phyloP scores from a whole-genome alignment of 257 asterid genomes.

The Salvia miltiorrhiza region DNA sequence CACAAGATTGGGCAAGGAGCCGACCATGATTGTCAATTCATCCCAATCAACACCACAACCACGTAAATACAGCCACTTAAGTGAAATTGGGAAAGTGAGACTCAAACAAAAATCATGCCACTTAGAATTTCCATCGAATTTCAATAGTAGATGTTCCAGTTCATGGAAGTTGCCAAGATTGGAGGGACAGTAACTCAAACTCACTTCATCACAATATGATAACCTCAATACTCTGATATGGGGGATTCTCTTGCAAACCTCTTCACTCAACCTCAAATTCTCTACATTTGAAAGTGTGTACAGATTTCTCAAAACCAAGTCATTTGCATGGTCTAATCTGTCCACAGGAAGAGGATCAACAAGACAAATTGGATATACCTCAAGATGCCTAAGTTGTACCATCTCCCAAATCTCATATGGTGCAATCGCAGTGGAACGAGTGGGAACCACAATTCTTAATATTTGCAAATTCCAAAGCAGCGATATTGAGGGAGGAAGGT shows the following conservation, averaged over 20 bases:
- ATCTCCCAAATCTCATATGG: constrained; percentile 20
- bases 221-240: background rate
- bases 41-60: background rate
- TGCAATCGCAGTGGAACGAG: background rate
- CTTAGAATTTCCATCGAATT: background rate
- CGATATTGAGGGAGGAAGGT: background rate
- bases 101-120: background rate
- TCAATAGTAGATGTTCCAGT: background rate
- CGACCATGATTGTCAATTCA: background rate
- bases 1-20: background rate
- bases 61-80: background rate
- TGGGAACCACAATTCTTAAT: background rate
- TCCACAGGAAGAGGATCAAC: background rate
- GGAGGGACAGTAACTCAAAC: background rate
- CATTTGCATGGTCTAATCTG: background rate
- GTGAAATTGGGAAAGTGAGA: background rate
- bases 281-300: background rate
- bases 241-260: constrained; percentile 4
- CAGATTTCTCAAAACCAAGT: background rate
- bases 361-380: background rate
- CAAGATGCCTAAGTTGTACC: background rate
- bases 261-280: background rate
- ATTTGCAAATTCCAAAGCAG: background rate
- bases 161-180: too few species aligned
- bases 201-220: background rate